A percentile compares a stretch with the other conserved stretches of the same genome.
Conservation (phyloP, 1,139 yeast species). For the Scheffersomyces parashehatae region DNA sequence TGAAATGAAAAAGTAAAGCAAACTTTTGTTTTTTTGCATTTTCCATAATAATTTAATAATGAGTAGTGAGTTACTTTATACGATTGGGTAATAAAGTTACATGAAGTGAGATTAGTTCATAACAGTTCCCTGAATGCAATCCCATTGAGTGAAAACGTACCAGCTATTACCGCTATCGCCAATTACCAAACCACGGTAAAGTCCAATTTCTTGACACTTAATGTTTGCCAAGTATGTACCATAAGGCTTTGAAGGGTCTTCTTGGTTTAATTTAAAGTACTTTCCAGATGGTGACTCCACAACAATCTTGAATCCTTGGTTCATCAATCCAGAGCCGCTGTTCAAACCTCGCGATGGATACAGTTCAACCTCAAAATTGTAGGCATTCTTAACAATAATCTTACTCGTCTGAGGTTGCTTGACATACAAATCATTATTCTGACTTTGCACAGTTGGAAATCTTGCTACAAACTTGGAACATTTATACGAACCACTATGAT, state of each 20-base stretch:
- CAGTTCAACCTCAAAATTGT: conserved; percentile 63
- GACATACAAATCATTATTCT: conserved; percentile 74
- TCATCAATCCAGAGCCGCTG: conserved; percentile 35
- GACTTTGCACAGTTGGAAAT: conserved; percentile 69
- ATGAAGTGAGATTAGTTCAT: conserved; percentile 1
- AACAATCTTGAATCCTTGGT: conserved; percentile 57
- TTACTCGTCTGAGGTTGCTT: conserved; percentile 79
- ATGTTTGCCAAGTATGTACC: conserved; percentile 62
- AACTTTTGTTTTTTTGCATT: neutral
- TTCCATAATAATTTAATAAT: neutral
- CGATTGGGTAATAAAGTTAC: neutral
- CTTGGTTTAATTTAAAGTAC: conserved; percentile 57
- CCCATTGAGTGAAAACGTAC: conserved; percentile 95
- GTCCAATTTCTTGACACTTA: conserved; percentile 69
- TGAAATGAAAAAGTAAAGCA: neutral
- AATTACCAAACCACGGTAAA: conserved; percentile 80
- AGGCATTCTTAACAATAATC: conserved; percentile 57
- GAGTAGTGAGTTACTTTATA: neutral
- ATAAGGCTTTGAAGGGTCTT: conserved; percentile 44
- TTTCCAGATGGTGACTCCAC: conserved; percentile 85
- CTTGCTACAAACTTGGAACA: conserved; percentile 64
- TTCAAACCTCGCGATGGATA: conserved; percentile 61
- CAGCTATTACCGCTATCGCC: conserved; percentile 81
- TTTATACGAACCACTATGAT: conserved; percentile 67
- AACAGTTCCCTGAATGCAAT: conserved; percentile 40